A percentile compares a stretch with the other conserved stretches of the same genome.
Conservation (phyloP, 345 rosid species). For the Salix suchowensis region DNA sequence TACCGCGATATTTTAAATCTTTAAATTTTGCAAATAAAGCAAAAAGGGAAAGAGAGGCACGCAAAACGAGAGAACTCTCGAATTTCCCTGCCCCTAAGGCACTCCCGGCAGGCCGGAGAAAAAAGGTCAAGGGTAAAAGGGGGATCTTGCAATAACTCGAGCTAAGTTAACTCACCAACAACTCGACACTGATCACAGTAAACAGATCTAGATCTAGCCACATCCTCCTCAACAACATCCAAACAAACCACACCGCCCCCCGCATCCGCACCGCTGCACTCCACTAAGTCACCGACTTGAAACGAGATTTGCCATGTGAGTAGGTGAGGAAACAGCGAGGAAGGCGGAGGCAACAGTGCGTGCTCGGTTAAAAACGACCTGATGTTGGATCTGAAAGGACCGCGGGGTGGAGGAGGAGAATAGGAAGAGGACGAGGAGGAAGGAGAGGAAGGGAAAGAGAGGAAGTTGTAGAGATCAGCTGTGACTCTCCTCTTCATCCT, state of each 20-base stretch:
- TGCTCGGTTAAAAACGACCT: conserved; percentile 41
- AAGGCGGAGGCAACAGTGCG: conserved; percentile 47
- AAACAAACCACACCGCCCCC: conserved; percentile 34
- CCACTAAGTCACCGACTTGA: conserved; percentile 44
- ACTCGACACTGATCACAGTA: conserved; percentile 81
- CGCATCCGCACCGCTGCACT: conserved; percentile 25
- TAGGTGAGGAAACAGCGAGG: conserved; percentile 50
- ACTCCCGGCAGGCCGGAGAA: conserved; percentile 15
- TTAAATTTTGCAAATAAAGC: neutral
- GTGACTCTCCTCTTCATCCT: conserved; percentile 68
- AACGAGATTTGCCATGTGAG: conserved; percentile 53
- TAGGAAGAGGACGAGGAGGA: conserved; percentile 6
- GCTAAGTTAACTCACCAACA: conserved; percentile 54
- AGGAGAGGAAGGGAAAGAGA: conserved; percentile 38
- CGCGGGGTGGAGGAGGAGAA: neutral
- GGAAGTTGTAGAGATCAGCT: conserved; percentile 56
- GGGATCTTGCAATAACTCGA: conserved; percentile 16
- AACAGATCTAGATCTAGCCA: conserved; percentile 63
- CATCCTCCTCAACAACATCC: conserved; percentile 71
- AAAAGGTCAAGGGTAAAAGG: neutral
- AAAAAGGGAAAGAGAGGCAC: neutral
- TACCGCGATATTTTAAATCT: neutral
- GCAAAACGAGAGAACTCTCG: neutral
- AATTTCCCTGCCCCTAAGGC: conserved; percentile 27
- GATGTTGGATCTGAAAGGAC: conserved; percentile 45